Conservation (phyloP, 495 filamentous ascomycete genomes). For the Aspergillus ostianus region DNA sequence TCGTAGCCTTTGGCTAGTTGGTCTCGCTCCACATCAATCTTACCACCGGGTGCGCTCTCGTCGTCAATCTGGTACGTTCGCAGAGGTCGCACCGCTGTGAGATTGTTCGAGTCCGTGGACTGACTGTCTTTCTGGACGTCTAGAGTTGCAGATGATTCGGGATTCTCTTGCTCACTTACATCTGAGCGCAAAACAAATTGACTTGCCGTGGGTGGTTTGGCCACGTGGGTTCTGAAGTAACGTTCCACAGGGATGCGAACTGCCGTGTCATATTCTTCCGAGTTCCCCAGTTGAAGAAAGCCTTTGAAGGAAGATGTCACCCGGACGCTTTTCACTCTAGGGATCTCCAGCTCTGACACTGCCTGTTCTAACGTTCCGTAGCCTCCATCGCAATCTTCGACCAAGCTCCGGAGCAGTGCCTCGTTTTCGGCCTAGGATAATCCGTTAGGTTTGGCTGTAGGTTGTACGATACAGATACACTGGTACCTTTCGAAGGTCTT, state of each 20-base stretch:
- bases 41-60: constrained; percentile 69
- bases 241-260: constrained; percentile 84
- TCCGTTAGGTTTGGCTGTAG: constrained; percentile 12
- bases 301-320: constrained; percentile 80
- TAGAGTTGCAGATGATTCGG: constrained; percentile 50
- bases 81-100: constrained; percentile 68
- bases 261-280: constrained; percentile 68
- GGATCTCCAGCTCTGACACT: constrained; percentile 70
- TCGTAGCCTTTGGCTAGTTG: constrained; percentile 90
- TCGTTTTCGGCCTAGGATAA: constrained; percentile 62
- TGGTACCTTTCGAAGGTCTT: constrained; percentile 62
- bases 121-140: constrained; percentile 36
- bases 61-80: constrained; percentile 79
- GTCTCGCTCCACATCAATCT: constrained; percentile 78
- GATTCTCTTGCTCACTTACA: constrained; percentile 41
- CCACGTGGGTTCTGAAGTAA: constrained; percentile 78
- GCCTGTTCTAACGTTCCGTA: constrained; percentile 86
- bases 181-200: constrained; percentile 61
- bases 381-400: constrained; percentile 62
- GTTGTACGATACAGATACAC: neutral
- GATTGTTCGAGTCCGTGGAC: constrained; percentile 30
- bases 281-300: constrained; percentile 74
- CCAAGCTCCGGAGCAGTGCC: constrained; percentile 56
- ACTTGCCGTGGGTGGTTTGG: constrained; percentile 70
- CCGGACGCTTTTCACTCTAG: constrained; percentile 68